Conservation (phyloP, 352 stramenopile species). For the Blastocystis sp. region DNA sequence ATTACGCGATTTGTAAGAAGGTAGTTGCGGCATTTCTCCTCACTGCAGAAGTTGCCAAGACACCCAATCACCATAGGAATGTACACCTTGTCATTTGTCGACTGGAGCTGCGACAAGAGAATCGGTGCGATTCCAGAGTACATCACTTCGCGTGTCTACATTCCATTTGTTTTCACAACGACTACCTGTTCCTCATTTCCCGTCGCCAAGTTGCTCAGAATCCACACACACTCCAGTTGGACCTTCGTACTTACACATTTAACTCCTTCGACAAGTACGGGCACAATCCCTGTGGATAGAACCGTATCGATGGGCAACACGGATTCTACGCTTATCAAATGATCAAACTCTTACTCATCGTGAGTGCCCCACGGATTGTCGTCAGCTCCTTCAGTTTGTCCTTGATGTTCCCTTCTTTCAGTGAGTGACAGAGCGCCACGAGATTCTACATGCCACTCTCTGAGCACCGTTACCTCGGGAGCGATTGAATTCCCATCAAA, state of each 20-base stretch:
- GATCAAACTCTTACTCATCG: not conserved
- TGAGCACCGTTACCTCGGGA: not conserved
- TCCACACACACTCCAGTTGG: conserved; percentile 46
- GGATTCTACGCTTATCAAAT: not conserved
- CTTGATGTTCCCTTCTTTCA: conserved; percentile 8
- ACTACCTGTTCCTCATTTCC: conserved; percentile 26
- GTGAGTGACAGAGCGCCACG: not conserved
- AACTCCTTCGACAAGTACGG: not conserved
- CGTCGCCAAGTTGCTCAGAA: conserved; percentile 34
- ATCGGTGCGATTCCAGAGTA: conserved; percentile 26
- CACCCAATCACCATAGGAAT: not conserved
- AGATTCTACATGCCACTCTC: not conserved
- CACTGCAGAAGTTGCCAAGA: conserved; percentile 13
- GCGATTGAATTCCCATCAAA: conserved; percentile 22
- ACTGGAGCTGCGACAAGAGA: not conserved
- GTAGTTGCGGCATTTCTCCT: conserved; percentile 35
- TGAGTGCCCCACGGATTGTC: conserved; percentile 15
- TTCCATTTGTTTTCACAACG: not conserved
- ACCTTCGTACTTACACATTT: not conserved
- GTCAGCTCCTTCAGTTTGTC: not conserved
- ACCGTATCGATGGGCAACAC: conserved; percentile 1
- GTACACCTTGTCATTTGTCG: conserved; percentile 17
- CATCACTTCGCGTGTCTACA: conserved; percentile 37
- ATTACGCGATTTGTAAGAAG: conserved; percentile 18
- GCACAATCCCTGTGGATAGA: conserved; percentile 19